Conservation (phyloP, 345 rosid species). For the Salix koriyanagi region DNA sequence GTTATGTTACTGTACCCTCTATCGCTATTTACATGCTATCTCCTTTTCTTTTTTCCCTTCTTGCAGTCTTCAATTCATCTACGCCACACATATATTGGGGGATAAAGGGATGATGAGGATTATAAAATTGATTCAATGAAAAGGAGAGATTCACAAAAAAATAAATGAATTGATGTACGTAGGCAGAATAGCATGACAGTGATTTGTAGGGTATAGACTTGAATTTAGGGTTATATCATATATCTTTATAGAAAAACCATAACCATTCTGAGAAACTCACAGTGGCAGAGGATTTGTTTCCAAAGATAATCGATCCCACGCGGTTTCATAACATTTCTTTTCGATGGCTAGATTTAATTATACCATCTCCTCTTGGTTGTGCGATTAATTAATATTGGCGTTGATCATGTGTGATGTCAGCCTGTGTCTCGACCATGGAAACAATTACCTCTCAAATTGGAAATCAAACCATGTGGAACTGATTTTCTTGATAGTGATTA, state of each 20-base stretch:
- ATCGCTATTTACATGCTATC: neutral
- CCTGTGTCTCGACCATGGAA: no score
- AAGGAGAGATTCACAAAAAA: neutral
- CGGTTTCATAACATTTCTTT: neutral
- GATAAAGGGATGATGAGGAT: neutral
- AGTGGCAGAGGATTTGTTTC: no score
- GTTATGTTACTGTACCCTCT: no score
- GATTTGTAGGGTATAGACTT: neutral
- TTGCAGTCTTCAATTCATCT: neutral
- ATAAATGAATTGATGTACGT: neutral
- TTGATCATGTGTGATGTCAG: neutral
- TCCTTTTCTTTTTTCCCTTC: neutral
- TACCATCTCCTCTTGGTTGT: neutral
- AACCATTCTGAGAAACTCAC: neutral
- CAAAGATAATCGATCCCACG: neutral
- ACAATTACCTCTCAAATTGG: no score
- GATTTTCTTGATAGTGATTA: neutral
- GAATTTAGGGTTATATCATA: neutral
- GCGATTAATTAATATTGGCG: conserved; percentile 11
- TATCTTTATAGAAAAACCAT: neutral
- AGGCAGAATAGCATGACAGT: neutral
- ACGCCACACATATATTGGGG: neutral
- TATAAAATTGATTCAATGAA: neutral
- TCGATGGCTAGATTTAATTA: neutral
- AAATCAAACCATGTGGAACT: neutral